These are phyloP conservation scores for Apiospora saccharicola DNA, from an alignment of 2,329 filamentous ascomycete species.

Conservation along the genomic window DNA sequence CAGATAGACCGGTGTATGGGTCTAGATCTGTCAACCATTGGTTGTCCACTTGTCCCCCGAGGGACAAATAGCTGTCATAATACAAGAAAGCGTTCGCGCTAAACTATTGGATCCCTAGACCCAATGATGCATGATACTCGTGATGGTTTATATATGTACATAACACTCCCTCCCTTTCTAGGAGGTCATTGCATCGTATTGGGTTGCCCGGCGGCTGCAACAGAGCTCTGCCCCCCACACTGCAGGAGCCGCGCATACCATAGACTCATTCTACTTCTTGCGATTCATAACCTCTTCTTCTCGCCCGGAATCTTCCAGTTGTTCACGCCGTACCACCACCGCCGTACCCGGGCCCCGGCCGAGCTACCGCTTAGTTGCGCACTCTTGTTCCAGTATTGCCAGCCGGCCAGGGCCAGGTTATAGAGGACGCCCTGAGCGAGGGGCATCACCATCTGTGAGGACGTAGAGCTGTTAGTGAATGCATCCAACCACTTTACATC, in stretches of 20 bases:
- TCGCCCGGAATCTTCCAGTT: constrained; percentile 77
- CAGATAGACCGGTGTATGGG: constrained; percentile 16
- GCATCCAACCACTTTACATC: too few species aligned
- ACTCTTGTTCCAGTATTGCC: constrained; percentile 87
- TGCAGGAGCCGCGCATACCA: not conserved
- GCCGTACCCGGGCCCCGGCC: constrained; percentile 77
- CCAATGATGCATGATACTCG: not conserved
- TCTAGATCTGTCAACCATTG: constrained; percentile 9
- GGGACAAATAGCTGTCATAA: not conserved
- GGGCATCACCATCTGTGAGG: constrained; percentile 77
- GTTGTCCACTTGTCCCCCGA: not conserved
- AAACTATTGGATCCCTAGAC: not conserved
- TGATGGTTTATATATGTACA: constrained; percentile 5
- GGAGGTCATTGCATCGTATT: not conserved
- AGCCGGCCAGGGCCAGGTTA: constrained; percentile 84
- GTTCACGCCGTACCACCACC: constrained; percentile 97
- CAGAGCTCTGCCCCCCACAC: not conserved
- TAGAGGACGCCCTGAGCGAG: constrained; percentile 89
- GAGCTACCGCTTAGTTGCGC: constrained; percentile 79
- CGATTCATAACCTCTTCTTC: constrained; percentile 28
- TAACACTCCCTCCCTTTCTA: not conserved
- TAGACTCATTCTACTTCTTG: not conserved
- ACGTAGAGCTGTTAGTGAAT: not conserved
- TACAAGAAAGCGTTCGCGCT: constrained; percentile 2
- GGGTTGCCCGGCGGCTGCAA: not conserved